These are phyloP conservation scores for Auricularia sp. DNA, from an alignment of 768 basidiomycete genomes.

Conservation along the genomic window DNA sequence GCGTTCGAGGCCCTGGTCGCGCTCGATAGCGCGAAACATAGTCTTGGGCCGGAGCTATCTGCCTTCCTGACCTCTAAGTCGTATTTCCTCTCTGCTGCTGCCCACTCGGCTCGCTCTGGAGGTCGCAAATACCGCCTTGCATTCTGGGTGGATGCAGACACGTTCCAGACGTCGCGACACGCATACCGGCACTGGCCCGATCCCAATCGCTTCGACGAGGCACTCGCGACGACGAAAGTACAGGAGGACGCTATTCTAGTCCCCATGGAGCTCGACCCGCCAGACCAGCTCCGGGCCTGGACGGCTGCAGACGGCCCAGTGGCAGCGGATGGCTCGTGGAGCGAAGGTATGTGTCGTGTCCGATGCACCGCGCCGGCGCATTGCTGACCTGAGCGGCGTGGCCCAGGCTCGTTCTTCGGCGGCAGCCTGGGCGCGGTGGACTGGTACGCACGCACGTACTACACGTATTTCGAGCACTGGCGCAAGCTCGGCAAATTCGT, in stretches of 20 bases:
- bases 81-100: slow-evolving; percentile 36
- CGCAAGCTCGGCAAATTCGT: slow-evolving; percentile 35
- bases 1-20: slow-evolving; percentile 33
- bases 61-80: slow-evolving; percentile 48
- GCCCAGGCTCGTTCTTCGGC: slow-evolving; percentile 46
- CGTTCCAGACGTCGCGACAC: slow-evolving; percentile 35
- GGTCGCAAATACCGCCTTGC: slow-evolving; percentile 36
- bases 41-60: slow-evolving; percentile 39
- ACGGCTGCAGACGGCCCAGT: slow-evolving; percentile 37
- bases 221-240: slow-evolving; percentile 15
- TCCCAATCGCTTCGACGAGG: slow-evolving; percentile 24
- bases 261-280: slow-evolving; percentile 31
- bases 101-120: slow-evolving; percentile 13
- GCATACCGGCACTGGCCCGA: slow-evolving; percentile 39
- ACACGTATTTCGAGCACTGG: slow-evolving; percentile 42
- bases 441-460: slow-evolving; percentile 38
- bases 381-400: no score
- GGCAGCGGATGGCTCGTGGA: slow-evolving; percentile 37
- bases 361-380: no score
- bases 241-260: slow-evolving; percentile 38
- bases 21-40: slow-evolving; percentile 32
- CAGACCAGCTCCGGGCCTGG: slow-evolving; percentile 27
- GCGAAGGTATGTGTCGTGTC: slow-evolving; percentile 31
- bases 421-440: slow-evolving; percentile 32
- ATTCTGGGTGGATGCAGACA: slow-evolving; percentile 50